Conservation (phyloP, 106 monocot species). For the Dioscorea alata region DNA sequence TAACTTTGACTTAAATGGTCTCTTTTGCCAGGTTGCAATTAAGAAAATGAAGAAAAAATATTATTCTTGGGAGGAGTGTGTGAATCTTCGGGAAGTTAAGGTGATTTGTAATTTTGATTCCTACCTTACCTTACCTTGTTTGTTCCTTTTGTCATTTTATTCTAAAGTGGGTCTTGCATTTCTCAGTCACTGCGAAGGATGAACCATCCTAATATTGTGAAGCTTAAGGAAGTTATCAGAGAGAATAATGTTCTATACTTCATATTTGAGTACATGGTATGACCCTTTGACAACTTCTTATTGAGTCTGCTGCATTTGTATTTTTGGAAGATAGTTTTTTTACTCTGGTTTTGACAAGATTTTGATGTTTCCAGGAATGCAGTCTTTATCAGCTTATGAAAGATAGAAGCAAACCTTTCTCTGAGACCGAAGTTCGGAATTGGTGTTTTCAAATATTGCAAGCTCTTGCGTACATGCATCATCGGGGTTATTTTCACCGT, state of each 20-base stretch:
- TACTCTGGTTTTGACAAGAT: not conserved
- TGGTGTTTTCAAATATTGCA: slow-evolving; percentile 99
- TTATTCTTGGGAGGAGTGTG: slow-evolving; percentile 97
- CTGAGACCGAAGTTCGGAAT: slow-evolving; percentile 70
- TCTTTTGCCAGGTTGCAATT: slow-evolving; percentile 72
- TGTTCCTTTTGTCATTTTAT: not conserved
- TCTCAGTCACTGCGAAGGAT: slow-evolving; percentile 75
- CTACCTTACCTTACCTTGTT: too few relatives aligned
- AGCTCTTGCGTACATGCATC: slow-evolving; percentile 94
- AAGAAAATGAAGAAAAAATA: slow-evolving; percentile 99
- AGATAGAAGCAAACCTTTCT: slow-evolving; percentile 59
- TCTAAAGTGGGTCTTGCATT: not conserved
- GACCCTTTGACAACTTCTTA: not conserved
- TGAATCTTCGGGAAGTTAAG: slow-evolving; percentile 98
- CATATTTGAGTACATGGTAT: slow-evolving; percentile 97
- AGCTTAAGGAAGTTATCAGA: slow-evolving; percentile 95
- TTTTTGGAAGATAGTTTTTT: not conserved
- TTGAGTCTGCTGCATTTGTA: not conserved
- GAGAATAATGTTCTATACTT: slow-evolving; percentile 89
- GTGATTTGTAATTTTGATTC: slow-evolving; percentile 16
- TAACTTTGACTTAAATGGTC: not conserved
- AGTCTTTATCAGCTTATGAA: slow-evolving; percentile 96
- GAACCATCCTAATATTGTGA: slow-evolving; percentile 99
- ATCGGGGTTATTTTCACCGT: slow-evolving; percentile 88
- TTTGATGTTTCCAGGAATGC: slow-evolving; percentile 46